Base-by-base conservation (phyloP, 192 early-diverging fungal species). In the Allomyces arbusculus region DNA sequence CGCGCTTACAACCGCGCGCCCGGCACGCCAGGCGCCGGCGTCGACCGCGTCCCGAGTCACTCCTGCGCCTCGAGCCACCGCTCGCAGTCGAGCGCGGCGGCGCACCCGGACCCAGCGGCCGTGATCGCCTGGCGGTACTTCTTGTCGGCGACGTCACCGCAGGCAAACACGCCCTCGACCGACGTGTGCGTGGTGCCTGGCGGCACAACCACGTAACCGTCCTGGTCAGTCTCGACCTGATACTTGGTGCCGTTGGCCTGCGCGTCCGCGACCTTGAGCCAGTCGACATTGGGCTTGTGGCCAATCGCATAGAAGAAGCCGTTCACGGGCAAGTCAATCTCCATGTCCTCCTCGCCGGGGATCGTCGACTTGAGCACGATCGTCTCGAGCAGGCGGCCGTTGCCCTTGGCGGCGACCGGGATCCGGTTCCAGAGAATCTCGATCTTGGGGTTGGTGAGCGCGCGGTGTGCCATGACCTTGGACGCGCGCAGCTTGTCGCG, bases 271-370 rank as follows among this genome's bases (percentile, higher is more conserved):
- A 10, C 61, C 11, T 25, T 58, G 16, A 79, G 70, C n/a, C 77
- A 23, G 12, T 40, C 68, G 10, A 75, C 75, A 77, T 94, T 92
- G 44, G 95, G 95, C 40, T 75, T 82, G 75, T 99, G 95, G 61
- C 95, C 95, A 73, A 99, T 97, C 26, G 95, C 95, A 74, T 97
- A 99, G 76, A 99, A 97, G 65, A 99, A 76, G 50, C 95, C 95
- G 67, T 88, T 95, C 45, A 87, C 87, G 23, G 81, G 72, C 63
- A 95, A 74, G 23, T 84, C 77, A 67, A 77, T 69, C 25, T 62
- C 77, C 74, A 86, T 86, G 20, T 79, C 77, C 19, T 89, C 86
- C 2, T 70, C 66, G 23, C 67, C 71, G 23, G 44, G 23, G 65
- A 81, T 76, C 65, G 88, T 93, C 74, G 92, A 82, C 77, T 89